phyloP scores from a whole-genome alignment of 805 yeast genomes.

The Candida taoyuanica region DNA sequence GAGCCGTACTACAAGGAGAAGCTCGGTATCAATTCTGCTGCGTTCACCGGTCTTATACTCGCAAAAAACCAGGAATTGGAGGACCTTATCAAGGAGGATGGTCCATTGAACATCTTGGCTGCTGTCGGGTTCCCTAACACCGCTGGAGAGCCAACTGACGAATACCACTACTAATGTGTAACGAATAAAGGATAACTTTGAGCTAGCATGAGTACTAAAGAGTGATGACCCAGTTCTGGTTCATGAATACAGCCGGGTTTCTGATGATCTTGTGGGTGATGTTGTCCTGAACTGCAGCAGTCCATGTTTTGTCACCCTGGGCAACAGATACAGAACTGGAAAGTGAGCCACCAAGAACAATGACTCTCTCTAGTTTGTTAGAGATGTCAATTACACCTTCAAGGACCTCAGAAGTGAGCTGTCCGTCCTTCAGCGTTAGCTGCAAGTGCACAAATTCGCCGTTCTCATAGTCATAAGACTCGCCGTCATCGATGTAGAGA shows the following conservation, averaged over 20 bases:
- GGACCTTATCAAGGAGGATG: conserved; percentile 41
- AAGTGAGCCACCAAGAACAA: conserved; percentile 38
- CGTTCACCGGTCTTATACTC: conserved; percentile 70
- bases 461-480: conserved; percentile 49
- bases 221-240: conserved; percentile 43
- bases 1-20: conserved; percentile 40
- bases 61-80: conserved; percentile 62
- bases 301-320: conserved; percentile 38
- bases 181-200: too few species aligned
- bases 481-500: conserved; percentile 84
- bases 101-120: conserved; percentile 47
- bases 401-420: conserved; percentile 27
- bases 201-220: not conserved
- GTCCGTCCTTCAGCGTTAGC: conserved; percentile 35
- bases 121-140: conserved; percentile 65
- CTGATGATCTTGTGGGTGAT: conserved; percentile 33
- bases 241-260: conserved; percentile 47
- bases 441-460: conserved; percentile 47
- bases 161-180: conserved; percentile 63
- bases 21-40: conserved; percentile 72
- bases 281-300: conserved; percentile 26
- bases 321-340: conserved; percentile 24
- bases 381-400: conserved; percentile 26
- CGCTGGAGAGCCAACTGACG: conserved; percentile 51
- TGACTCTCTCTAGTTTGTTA: conserved; percentile 49